Evolutionary conservation across 495 filamentous ascomycete genomes (phyloP).

Genomic region (Trichocladium uniseriatum): DNA sequence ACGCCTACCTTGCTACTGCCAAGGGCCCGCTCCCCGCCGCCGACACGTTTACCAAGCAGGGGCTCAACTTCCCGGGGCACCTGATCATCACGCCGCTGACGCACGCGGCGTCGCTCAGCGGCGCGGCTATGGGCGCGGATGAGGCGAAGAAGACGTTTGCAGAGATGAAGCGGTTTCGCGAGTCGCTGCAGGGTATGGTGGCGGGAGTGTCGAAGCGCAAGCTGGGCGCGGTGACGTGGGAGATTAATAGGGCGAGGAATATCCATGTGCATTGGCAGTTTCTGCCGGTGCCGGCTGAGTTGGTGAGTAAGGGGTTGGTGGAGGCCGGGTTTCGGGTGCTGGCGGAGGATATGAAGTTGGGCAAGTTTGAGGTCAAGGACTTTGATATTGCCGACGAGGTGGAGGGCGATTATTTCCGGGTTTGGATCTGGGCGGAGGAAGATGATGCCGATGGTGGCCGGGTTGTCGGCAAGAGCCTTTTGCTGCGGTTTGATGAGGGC

Average conservation of each 20-base stretch:
- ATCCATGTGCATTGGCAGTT: constrained; percentile 95
- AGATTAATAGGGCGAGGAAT: constrained; percentile 66
- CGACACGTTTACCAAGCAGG: constrained; percentile 48
- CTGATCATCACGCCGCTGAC: constrained; percentile 83
- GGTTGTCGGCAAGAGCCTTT: constrained; percentile 37
- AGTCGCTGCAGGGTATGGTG: constrained; percentile 62
- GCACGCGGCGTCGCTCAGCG: constrained; percentile 48
- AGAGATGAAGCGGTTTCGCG: constrained; percentile 76
- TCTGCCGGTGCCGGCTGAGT: constrained; percentile 58
- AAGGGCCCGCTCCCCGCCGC: constrained; percentile 76
- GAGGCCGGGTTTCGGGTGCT: constrained; percentile 78
- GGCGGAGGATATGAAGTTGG: constrained; percentile 67
- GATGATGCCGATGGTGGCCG: constrained; percentile 28
- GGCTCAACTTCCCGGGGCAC: constrained; percentile 70
- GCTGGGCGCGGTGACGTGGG: constrained; percentile 81
- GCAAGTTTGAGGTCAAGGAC: constrained; percentile 40
- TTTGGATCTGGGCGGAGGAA: constrained; percentile 63
- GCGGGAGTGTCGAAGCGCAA: constrained; percentile 41
- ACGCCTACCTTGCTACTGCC: constrained; percentile 79
- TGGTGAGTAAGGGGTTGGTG: constrained; percentile 59
- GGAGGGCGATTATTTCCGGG: constrained; percentile 70
- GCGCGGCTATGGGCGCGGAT: constrained; percentile 44
- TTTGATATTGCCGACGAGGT: constrained; percentile 31
- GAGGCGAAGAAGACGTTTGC: constrained; percentile 48
- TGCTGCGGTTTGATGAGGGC: constrained; percentile 38